Evolutionary conservation across 1,284 basidiomycete genomes (phyloP).

Genomic region (Heterobasidion occidentale): DNA sequence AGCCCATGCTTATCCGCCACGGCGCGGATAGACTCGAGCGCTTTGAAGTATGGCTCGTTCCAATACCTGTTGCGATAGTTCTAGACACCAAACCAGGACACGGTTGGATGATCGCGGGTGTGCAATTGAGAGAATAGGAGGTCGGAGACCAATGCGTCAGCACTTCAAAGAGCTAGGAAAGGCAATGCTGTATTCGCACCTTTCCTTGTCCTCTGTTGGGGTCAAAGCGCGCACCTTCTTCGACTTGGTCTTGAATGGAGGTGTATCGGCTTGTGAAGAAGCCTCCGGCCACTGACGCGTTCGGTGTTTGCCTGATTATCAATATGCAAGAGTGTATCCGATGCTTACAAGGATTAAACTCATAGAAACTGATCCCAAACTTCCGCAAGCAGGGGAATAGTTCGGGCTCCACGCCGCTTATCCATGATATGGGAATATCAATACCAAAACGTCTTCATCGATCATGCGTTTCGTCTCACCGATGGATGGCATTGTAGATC

Average conservation of each 20-base stretch:
- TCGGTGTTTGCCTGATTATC: neutral
- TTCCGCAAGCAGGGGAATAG: constrained; percentile 59
- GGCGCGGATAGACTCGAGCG: constrained; percentile 28
- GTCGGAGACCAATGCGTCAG: too few species aligned
- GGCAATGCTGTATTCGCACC: constrained; percentile 8
- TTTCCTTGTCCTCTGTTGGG: constrained; percentile 22
- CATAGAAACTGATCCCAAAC: constrained; percentile 54
- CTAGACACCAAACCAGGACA: constrained; percentile 8
- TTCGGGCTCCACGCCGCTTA: constrained; percentile 43
- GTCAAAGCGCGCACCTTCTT: constrained; percentile 32
- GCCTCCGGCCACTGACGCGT: constrained; percentile 24
- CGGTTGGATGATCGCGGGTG: neutral
- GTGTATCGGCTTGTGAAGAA: constrained; percentile 29
- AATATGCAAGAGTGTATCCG: neutral
- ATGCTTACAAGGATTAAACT: constrained; percentile 39
- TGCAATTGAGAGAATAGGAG: neutral
- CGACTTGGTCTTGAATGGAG: constrained; percentile 20
- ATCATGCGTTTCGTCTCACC: constrained; percentile 13
- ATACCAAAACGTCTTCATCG: neutral
- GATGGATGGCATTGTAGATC: constrained; percentile 47
- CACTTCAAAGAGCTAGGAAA: neutral
- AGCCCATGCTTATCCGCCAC: constrained; percentile 33
- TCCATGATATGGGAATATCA: neutral
- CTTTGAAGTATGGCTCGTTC: constrained; percentile 42
- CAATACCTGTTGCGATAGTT: constrained; percentile 29